phyloP scores from a whole-genome alignment of 441 rosid genomes.

The Pelargonium cotyledonis region DNA sequence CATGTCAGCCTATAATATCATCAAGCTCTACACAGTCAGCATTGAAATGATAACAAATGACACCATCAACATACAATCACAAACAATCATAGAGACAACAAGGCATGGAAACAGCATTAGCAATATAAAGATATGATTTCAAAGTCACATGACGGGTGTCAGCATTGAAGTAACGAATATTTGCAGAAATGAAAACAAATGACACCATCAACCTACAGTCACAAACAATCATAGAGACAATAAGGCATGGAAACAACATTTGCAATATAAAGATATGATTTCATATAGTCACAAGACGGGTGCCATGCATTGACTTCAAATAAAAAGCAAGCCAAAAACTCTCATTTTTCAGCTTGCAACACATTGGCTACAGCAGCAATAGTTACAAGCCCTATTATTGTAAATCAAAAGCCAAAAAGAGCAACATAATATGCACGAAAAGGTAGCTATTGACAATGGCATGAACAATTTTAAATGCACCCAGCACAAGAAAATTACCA shows the following conservation, averaged over 20 bases:
- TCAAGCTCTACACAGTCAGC: background rate
- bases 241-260: background rate
- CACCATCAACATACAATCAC: background rate
- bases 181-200: background rate
- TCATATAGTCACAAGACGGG: background rate
- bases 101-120: background rate
- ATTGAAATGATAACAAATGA: background rate
- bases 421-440: background rate
- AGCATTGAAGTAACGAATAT: background rate
- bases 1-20: background rate
- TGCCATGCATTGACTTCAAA: background rate
- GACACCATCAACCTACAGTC: background rate
- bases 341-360: background rate
- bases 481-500: slow-evolving; percentile 30
- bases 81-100: background rate
- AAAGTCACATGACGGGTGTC: background rate
- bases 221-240: background rate
- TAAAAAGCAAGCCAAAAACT: background rate
- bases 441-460: no score
- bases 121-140: background rate
- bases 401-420: background rate
- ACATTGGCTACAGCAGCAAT: background rate
- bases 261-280: background rate
- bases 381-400: background rate
- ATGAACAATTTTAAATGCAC: background rate